Percentiles rank a stretch among this genome's conserved stretches.
phyloP scores from a whole-genome alignment of 1,139 yeast species.

The Suhomyces chickasaworum region DNA sequence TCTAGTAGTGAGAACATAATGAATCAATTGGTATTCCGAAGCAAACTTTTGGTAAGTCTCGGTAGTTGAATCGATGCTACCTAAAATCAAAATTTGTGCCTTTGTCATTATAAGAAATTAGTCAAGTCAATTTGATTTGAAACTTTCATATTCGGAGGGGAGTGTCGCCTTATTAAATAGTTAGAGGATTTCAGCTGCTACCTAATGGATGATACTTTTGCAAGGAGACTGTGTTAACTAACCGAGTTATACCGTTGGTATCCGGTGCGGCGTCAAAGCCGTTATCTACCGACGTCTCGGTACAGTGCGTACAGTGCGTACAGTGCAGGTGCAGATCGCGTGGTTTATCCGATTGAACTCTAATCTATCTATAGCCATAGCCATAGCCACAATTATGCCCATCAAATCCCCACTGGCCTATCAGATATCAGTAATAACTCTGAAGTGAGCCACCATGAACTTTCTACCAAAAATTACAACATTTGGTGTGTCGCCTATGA shows the following conservation, averaged over 20 bases:
- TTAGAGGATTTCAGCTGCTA: background rate
- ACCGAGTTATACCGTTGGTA: slow-evolving; percentile 2
- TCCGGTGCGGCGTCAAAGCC: slow-evolving; percentile 13
- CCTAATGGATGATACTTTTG: background rate
- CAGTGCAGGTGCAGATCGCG: background rate
- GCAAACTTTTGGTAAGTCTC: slow-evolving; percentile 41
- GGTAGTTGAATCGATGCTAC: slow-evolving; percentile 40
- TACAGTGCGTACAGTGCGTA: too few relatives aligned
- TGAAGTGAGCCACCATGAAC: too few relatives aligned
- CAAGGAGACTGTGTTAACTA: too few relatives aligned
- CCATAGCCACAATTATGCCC: too few relatives aligned
- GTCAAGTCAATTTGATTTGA: background rate
- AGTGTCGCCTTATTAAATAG: background rate
- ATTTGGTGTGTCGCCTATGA: too few relatives aligned
- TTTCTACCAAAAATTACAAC: too few relatives aligned
- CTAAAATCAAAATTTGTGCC: slow-evolving; percentile 49
- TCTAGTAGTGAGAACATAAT: slow-evolving; percentile 42
- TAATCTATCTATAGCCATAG: too few relatives aligned
- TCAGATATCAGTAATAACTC: too few relatives aligned
- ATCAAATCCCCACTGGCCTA: too few relatives aligned
- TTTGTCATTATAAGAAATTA: slow-evolving; percentile 16
- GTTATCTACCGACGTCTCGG: slow-evolving; percentile 1
- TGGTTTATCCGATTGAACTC: background rate
- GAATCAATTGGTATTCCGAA: slow-evolving; percentile 45
- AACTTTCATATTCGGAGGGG: background rate